Percentiles rank a stretch among this genome's conserved stretches.
Evolutionary conservation across 2,329 filamentous ascomycete species (phyloP).

Genomic region (Westerdykella ornata): DNA sequence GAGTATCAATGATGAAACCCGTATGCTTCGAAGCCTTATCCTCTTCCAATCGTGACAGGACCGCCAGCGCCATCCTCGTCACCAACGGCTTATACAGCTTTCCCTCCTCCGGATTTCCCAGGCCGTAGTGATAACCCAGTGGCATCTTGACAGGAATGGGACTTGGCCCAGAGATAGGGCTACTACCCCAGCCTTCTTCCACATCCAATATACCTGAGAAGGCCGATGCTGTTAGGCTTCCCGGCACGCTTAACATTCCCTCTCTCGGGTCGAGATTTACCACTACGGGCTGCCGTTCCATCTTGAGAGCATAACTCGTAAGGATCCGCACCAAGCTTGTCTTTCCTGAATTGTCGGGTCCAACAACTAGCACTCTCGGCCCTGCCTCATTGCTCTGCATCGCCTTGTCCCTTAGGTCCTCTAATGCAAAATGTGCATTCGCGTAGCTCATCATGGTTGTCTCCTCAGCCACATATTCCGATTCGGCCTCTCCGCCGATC

Average conservation of each 20-base stretch:
- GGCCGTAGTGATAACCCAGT: slow-evolving; percentile 81
- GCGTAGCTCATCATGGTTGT: slow-evolving; percentile 74
- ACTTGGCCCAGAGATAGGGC: slow-evolving; percentile 84
- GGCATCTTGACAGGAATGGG: slow-evolving; percentile 86
- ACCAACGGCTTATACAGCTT: slow-evolving; percentile 67
- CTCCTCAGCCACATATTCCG: slow-evolving; percentile 66
- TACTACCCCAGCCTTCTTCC: slow-evolving; percentile 81
- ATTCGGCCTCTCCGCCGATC: slow-evolving; percentile 62
- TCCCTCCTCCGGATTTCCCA: slow-evolving; percentile 61
- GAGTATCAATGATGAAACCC: slow-evolving; percentile 81
- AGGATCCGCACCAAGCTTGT: slow-evolving; percentile 72
- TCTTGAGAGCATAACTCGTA: slow-evolving; percentile 70
- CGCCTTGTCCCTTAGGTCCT: slow-evolving; percentile 61
- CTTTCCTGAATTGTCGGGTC: slow-evolving; percentile 73
- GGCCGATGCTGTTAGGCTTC: slow-evolving; percentile 77
- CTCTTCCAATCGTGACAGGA: slow-evolving; percentile 68
- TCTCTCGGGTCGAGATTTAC: slow-evolving; percentile 81
- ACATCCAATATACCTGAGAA: slow-evolving; percentile 84
- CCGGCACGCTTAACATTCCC: slow-evolving; percentile 51
- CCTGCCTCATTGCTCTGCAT: slow-evolving; percentile 47
- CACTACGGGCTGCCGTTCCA: slow-evolving; percentile 67
- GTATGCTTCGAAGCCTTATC: slow-evolving; percentile 63
- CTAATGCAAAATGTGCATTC: slow-evolving; percentile 83
- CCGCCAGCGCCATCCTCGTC: slow-evolving; percentile 69
- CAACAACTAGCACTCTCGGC: slow-evolving; percentile 78